These are phyloP conservation scores for Ilyonectria robusta DNA, from an alignment of 2,329 filamentous ascomycete genomes.

Conservation along the genomic window DNA sequence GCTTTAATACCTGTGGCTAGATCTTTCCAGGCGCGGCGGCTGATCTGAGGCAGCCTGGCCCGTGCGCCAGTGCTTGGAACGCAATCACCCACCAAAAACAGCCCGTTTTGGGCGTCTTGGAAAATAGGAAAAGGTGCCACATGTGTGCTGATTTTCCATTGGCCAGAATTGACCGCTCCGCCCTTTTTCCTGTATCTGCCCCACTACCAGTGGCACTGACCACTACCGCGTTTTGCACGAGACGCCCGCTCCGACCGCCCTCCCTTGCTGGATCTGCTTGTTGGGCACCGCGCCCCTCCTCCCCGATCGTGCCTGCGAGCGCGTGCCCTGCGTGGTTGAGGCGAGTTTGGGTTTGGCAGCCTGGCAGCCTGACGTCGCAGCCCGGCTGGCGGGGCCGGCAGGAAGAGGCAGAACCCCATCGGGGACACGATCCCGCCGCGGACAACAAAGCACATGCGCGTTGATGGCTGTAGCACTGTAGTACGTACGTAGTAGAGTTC, in stretches of 20 bases:
- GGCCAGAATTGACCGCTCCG: slow-evolving; percentile 32
- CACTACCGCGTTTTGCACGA: slow-evolving; percentile 25
- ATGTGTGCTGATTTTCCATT: slow-evolving; percentile 48
- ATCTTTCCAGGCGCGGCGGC: slow-evolving; percentile 50
- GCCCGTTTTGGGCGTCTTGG: slow-evolving; percentile 25
- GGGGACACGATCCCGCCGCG: background rate
- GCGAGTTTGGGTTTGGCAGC: background rate
- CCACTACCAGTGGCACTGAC: slow-evolving; percentile 21
- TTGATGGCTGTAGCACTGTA: background rate
- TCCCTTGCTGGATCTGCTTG: background rate
- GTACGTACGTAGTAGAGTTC: background rate
- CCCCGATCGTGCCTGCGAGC: background rate
- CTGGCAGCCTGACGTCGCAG: slow-evolving; percentile 1
- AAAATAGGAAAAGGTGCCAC: slow-evolving; percentile 42
- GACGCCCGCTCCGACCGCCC: background rate
- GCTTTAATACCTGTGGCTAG: slow-evolving; percentile 58
- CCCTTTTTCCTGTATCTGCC: slow-evolving; percentile 19
- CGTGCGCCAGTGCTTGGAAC: slow-evolving; percentile 40
- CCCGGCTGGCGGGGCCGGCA: slow-evolving; percentile 1
- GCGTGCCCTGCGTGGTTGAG: background rate
- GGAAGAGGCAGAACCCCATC: slow-evolving; percentile 6
- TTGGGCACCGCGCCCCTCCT: background rate
- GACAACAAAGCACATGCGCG: background rate
- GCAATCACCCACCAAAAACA: slow-evolving; percentile 46
- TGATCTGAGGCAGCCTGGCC: slow-evolving; percentile 53